Base-by-base conservation (phyloP, 2,329 filamentous ascomycete genomes). In the Xylaria sp. region DNA sequence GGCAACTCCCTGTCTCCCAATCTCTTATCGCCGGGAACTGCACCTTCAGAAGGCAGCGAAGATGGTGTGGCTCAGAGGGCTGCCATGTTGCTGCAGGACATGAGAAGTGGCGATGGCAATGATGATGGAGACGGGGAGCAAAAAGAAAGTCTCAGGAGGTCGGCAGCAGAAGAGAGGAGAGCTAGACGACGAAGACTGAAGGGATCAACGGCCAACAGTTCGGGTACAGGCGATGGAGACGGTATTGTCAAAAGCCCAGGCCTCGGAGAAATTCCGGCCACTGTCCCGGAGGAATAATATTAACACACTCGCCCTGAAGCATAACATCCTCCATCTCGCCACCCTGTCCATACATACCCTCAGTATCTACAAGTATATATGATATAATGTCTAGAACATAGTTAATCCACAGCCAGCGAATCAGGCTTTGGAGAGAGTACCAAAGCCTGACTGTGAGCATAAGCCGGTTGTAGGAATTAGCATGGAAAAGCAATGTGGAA, bases 11-110 rank as follows among this genome's bases (percentile, higher is more conserved):
- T 88, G 56, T 89, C 86, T 68, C 87, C 90, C 0, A 79, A 79
- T 15, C 64, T 82, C 57, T 76, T 79, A 56, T 83, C 84, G 10
- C 82, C 83, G 2, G 78, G 80, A 36, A 72, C 72, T 48, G 68
- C 65, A 39, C 81, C 75, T 34, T 68, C 72, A 12, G 72, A 64
- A 60, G 71, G 60, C n/a, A 81, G 82, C 59, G 85, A 87, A 66
- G 85, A 94, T 79, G 93, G 97, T 71, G 89, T 98, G 32, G 94
- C 93, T 3, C 91, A 94, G 73, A 89, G 94, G 60, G 94, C 95
- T 2, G 93, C 93, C 1, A 88, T 90, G 71, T 83, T 97, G 78
- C 83, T 98, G 34, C 92, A 97, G 76, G 93, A 93, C 53, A 90
- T 97, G 80, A 88, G 93, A 66, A 85, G 87, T 30, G 86, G 87